These are phyloP conservation scores for Takakia lepidozioides DNA, from an alignment of 225 moss, liverwort and hornwort species.

Conservation along the genomic window DNA sequence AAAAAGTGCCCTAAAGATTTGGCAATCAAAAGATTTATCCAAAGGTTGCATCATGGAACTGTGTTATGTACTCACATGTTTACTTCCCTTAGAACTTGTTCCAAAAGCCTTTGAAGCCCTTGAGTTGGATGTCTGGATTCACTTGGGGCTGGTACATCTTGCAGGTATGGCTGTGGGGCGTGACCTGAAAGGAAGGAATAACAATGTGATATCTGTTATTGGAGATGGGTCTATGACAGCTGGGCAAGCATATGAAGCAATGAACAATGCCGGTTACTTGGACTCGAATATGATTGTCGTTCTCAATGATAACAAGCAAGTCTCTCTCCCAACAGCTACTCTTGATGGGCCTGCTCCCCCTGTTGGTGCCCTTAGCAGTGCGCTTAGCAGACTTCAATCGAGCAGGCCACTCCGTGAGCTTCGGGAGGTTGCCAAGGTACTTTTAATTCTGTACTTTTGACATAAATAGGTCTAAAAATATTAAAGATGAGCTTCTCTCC, in stretches of 20 bases:
- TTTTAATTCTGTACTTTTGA: neutral
- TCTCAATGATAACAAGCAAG: conserved; percentile 43
- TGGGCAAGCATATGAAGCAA: conserved; percentile 39
- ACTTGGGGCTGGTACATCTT: too few relatives aligned
- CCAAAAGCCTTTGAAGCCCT: too few relatives aligned
- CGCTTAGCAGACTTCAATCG: conserved; percentile 33
- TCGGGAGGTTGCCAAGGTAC: conserved; percentile 39
- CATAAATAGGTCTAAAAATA: neutral
- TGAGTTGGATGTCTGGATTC: too few relatives aligned
- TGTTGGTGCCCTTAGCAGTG: conserved; percentile 37
- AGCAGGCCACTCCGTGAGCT: conserved; percentile 31
- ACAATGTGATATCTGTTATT: conserved; percentile 33
- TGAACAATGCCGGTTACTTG: conserved; percentile 39
- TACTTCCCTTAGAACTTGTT: too few relatives aligned
- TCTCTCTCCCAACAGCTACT: conserved; percentile 35
- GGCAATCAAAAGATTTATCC: too few relatives aligned
- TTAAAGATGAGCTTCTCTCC: neutral
- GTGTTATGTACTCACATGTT: too few relatives aligned
- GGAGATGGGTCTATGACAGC: conserved; percentile 41
- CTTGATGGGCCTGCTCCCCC: conserved; percentile 37
- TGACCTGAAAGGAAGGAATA: conserved; percentile 26
- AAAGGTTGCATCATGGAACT: too few relatives aligned
- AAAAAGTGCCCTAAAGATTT: too few relatives aligned
- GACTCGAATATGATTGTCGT: conserved; percentile 39
- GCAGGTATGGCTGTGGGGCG: conserved; percentile 37